Evolutionary conservation across 2,329 filamentous ascomycete species (phyloP).

Genomic region (Fusarium siculi): DNA sequence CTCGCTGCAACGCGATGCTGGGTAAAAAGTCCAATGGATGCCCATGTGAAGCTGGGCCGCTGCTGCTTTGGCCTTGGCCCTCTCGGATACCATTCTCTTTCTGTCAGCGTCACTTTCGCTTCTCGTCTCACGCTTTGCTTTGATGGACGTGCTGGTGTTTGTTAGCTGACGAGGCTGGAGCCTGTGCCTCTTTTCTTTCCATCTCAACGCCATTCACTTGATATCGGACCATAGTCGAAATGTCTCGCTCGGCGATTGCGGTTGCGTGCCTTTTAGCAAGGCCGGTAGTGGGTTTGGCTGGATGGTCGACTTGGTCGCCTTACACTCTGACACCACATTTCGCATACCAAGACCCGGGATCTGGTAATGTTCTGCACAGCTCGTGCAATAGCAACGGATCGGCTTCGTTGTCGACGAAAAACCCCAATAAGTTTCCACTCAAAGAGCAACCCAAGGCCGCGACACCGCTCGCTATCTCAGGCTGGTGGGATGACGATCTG

Average conservation of each 20-base stretch:
- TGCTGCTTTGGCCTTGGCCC: background rate
- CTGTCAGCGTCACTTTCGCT: constrained; percentile 3
- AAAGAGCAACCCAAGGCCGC: constrained; percentile 17
- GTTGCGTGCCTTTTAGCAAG: constrained; percentile 10
- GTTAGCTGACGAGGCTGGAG: background rate
- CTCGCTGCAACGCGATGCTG: background rate
- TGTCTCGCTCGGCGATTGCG: constrained; percentile 6
- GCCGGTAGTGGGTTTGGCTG: constrained; percentile 20
- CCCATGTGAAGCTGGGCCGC: background rate
- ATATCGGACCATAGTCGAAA: background rate
- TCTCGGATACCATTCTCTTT: background rate
- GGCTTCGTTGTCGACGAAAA: constrained; percentile 23
- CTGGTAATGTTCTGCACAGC: constrained; percentile 32
- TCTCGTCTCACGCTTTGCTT: background rate
- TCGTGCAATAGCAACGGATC: constrained; percentile 34
- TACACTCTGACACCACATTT: constrained; percentile 31
- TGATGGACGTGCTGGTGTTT: constrained; percentile 5
- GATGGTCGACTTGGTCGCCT: constrained; percentile 35
- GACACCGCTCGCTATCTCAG: constrained; percentile 18
- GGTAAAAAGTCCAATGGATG: background rate
- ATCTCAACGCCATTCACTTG: background rate
- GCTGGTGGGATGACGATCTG: constrained; percentile 31
- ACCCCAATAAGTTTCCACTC: constrained; percentile 24
- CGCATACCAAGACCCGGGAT: constrained; percentile 35
- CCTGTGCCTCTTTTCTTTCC: background rate